Base-by-base conservation (phyloP, 805 yeast species). In the Nadsonia fulvescens region DNA sequence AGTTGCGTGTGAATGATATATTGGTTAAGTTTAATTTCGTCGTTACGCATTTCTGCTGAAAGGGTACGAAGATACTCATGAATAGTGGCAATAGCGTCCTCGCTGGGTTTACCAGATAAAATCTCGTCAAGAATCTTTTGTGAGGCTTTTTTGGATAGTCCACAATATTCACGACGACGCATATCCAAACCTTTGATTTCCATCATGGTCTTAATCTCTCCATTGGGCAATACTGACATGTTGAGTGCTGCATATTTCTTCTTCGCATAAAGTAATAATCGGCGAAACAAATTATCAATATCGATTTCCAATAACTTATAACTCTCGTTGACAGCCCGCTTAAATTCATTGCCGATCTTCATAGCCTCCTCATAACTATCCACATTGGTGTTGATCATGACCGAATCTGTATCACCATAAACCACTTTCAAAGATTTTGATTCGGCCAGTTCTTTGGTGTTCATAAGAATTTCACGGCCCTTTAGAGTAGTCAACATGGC, bases 361-460 rank as follows among this genome's bases (percentile, higher is more conserved):
- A 78, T 49, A 0, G 96, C 93, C 23, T 78, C 93, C 14, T 53
- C 49, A 47, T 63, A 75, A 16, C 54, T 61, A 30, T 62, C 66
- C 23, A 69, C 70, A 15, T 82, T 82, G 3, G 96, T 81, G 49
- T 86, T 91, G 46, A 89, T 81, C 98, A 89, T 89, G 28, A 89
- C 95, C 18, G 98, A 89, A 58, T 89, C 98, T 0, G 98, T 89
- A 55, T 89, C 98, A 60, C 98, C 98, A 44, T 89, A 89, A 8
- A 89, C 79, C 25, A 91, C 96, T 29, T 79, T 59, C 32, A 89
- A 58, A 0, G 75, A 75, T 40, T 76, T 58, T 30, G 72, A 63
- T 47, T 86, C 96, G 0, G 96, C 98, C 33, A 89, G 58, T 42
- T 77, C 91, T 47, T 92, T 67, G 0, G 98, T 86, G 41, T 78